Evolutionary conservation across 192 early-diverging fungal species (phyloP).

Genomic region (Coemansia sp.): DNA sequence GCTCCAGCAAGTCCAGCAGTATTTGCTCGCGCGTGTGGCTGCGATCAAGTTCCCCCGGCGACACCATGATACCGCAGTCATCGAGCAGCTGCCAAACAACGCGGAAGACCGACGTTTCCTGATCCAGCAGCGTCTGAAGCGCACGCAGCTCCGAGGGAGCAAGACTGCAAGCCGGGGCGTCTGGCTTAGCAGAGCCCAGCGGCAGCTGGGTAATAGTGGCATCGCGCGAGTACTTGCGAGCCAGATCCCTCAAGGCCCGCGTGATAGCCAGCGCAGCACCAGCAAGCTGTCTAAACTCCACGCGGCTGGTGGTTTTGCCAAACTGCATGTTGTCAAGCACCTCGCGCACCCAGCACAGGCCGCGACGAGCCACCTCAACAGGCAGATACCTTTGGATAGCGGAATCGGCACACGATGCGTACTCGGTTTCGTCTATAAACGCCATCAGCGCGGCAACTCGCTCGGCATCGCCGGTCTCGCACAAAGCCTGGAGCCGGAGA

Average conservation of each 20-base stretch:
- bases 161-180: background rate
- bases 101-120: slow-evolving; percentile 22
- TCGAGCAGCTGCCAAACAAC: slow-evolving; percentile 46
- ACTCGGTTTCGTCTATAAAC: slow-evolving; percentile 32
- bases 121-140: slow-evolving; percentile 16
- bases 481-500: slow-evolving; percentile 56
- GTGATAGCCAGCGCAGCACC: slow-evolving; percentile 17
- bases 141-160: slow-evolving; percentile 11
- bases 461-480: slow-evolving; percentile 41
- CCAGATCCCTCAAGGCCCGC: slow-evolving; percentile 21
- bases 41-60: slow-evolving; percentile 48
- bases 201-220: background rate
- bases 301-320: slow-evolving; percentile 19
- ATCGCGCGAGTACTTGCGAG: background rate
- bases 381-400: slow-evolving; percentile 22
- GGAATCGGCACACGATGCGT: slow-evolving; percentile 9
- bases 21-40: slow-evolving; percentile 24
- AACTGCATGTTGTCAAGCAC: slow-evolving; percentile 39
- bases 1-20: slow-evolving; percentile 36
- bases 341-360: slow-evolving; percentile 45
- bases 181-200: background rate
- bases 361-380: slow-evolving; percentile 37
- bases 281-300: slow-evolving; percentile 25
- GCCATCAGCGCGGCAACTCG: slow-evolving; percentile 11
- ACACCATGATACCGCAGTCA: slow-evolving; percentile 48